Conservation (phyloP, 352 stramenopile species). For the Phytopythium ostracodes region DNA sequence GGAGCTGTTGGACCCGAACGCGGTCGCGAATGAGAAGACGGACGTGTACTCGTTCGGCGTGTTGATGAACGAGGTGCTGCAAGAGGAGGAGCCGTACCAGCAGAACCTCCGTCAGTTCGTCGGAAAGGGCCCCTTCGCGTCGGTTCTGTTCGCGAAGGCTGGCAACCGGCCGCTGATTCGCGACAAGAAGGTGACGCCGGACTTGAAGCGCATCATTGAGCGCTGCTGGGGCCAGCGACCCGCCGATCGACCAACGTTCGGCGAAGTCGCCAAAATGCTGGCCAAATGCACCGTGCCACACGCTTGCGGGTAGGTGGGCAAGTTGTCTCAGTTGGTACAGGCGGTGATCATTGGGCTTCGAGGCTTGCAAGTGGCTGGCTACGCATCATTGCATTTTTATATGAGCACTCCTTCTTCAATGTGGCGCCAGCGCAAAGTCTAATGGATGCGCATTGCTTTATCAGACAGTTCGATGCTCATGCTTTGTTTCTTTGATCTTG, state of each 20-base stretch:
- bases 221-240: conserved; percentile 17
- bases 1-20: conserved; percentile 25
- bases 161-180: conserved; percentile 20
- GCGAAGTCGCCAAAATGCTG: conserved; percentile 16
- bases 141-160: conserved; percentile 23
- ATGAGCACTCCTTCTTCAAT: too few species aligned
- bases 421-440: too few species aligned
- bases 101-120: conserved; percentile 30
- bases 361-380: too few species aligned
- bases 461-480: too few species aligned
- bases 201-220: conserved; percentile 16
- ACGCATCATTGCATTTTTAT: too few species aligned
- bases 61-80: conserved; percentile 37
- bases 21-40: conserved; percentile 25
- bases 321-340: too few species aligned
- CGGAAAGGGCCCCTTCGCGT: conserved; percentile 26
- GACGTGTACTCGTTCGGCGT: conserved; percentile 41
- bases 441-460: too few species aligned
- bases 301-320: conserved; percentile 20
- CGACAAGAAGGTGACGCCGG: conserved; percentile 21
- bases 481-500: too few species aligned
- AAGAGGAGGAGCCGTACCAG: conserved; percentile 39
- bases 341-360: too few species aligned
- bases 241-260: conserved; percentile 17
- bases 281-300: conserved; percentile 19